Percentiles rank a stretch among this genome's conserved stretches.
Conservation (phyloP, 306 rosid species). For the Erythrophleum fordii region DNA sequence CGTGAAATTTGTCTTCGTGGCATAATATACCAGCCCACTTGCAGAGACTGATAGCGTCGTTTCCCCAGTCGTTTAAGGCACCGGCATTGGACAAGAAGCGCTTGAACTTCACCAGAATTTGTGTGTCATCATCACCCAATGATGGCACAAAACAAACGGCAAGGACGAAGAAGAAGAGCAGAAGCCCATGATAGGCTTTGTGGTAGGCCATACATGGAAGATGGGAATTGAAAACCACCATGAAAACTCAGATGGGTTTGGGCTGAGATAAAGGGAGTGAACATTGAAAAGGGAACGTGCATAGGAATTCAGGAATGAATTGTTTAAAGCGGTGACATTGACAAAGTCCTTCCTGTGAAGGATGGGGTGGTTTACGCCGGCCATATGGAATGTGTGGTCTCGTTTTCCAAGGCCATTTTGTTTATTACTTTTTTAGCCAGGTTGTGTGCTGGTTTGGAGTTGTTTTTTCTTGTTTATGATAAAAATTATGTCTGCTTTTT, state of each 20-base stretch:
- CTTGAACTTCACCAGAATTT: slow-evolving; percentile 60
- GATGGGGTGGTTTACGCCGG: slow-evolving; percentile 78
- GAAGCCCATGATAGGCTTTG: slow-evolving; percentile 25
- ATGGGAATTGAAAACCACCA: not conserved
- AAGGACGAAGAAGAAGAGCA: slow-evolving; percentile 31
- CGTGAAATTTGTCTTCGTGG: slow-evolving; percentile 12
- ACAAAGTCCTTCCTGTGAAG: slow-evolving; percentile 45
- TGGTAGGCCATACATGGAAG: slow-evolving; percentile 38
- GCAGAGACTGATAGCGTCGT: slow-evolving; percentile 41
- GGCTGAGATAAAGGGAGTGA: slow-evolving; percentile 21
- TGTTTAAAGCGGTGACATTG: slow-evolving; percentile 46
- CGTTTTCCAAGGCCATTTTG: slow-evolving; percentile 35
- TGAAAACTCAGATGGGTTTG: slow-evolving; percentile 30
- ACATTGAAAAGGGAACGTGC: slow-evolving; percentile 3
- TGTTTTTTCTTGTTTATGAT: slow-evolving; percentile 52
- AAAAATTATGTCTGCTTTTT: slow-evolving; percentile 19
- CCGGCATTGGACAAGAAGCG: slow-evolving; percentile 43
- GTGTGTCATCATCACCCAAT: slow-evolving; percentile 35
- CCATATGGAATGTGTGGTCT: slow-evolving; percentile 36
- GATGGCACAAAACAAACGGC: slow-evolving; percentile 32
- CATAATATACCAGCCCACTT: slow-evolving; percentile 73
- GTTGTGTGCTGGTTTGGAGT: slow-evolving; percentile 38
- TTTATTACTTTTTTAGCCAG: slow-evolving; percentile 21
- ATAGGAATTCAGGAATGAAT: not conserved
- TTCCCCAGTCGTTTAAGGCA: slow-evolving; percentile 62